Percentiles rank a stretch among this genome's conserved stretches.
Conservation (phyloP, 371 early-diverging fungal species). For the Rhizopus delemar region DNA sequence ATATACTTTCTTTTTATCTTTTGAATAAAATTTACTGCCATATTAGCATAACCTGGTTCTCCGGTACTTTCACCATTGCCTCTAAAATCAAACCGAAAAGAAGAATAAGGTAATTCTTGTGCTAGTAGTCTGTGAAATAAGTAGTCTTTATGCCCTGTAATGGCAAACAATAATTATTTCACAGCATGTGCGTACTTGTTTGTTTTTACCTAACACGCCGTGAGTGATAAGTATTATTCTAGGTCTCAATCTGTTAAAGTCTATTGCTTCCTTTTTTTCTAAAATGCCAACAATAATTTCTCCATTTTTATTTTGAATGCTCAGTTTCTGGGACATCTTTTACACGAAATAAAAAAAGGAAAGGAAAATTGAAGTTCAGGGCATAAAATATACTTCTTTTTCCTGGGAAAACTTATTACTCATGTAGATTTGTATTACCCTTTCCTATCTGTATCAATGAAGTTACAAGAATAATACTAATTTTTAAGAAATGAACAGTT, state of each 20-base stretch:
- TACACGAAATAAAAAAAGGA: slow-evolving; percentile 2
- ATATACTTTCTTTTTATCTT: not conserved
- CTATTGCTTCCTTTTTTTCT: slow-evolving; percentile 30
- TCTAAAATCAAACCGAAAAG: slow-evolving; percentile 62
- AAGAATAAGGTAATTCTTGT: slow-evolving; percentile 52
- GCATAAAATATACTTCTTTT: too few relatives aligned
- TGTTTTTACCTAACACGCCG: slow-evolving; percentile 38
- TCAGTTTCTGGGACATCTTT: slow-evolving; percentile 27
- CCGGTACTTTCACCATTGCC: slow-evolving; percentile 65
- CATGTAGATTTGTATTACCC: too few relatives aligned
- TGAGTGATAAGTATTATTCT: slow-evolving; percentile 43
- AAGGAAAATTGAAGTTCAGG: not conserved
- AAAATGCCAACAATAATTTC: slow-evolving; percentile 48
- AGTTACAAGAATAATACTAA: too few relatives aligned
- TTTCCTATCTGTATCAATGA: too few relatives aligned
- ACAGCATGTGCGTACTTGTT: not conserved
- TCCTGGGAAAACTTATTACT: too few relatives aligned
- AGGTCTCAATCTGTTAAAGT: slow-evolving; percentile 16
- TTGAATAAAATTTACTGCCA: slow-evolving; percentile 30
- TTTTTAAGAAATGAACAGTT: too few relatives aligned
- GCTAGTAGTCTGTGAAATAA: slow-evolving; percentile 61
- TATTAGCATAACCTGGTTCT: slow-evolving; percentile 52
- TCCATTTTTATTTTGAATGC: slow-evolving; percentile 34
- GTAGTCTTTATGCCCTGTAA: slow-evolving; percentile 62
- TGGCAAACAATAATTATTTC: not conserved